These are phyloP conservation scores for Priceomyces carsonii DNA, from an alignment of 805 yeast genomes.

Conservation along the genomic window DNA sequence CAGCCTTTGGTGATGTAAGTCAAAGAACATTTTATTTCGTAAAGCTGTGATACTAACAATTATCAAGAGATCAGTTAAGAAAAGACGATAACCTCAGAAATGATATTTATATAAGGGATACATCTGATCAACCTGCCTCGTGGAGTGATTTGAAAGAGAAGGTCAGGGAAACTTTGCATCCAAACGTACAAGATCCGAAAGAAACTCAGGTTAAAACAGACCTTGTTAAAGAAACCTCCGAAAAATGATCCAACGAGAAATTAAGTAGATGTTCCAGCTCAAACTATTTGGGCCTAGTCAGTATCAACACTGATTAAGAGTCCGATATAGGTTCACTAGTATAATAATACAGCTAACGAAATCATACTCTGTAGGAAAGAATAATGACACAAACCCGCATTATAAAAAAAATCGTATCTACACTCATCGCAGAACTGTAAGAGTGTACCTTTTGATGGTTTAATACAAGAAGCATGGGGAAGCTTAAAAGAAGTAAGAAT, in stretches of 20 bases:
- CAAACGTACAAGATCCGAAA: constrained; percentile 15
- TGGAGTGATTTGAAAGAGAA: constrained; percentile 39
- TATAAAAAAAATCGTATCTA: background rate
- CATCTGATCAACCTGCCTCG: constrained; percentile 34
- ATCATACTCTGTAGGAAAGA: too few relatives aligned
- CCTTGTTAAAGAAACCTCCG: background rate
- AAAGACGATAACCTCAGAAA: constrained; percentile 65
- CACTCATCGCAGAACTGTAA: constrained; percentile 5
- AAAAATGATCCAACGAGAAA: too few relatives aligned
- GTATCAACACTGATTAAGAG: too few relatives aligned
- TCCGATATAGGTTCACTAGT: too few relatives aligned
- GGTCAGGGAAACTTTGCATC: constrained; percentile 32
- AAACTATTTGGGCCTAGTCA: too few relatives aligned
- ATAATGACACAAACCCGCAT: constrained; percentile 1
- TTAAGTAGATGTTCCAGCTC: too few relatives aligned
- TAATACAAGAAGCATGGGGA: constrained; percentile 55
- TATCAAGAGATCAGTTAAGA: constrained; percentile 54
- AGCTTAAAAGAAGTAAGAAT: constrained; percentile 62
- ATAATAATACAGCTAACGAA: too few relatives aligned
- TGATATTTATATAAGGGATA: constrained; percentile 58
- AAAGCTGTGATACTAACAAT: constrained; percentile 9
- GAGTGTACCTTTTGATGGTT: too few relatives aligned
- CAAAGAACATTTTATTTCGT: background rate
- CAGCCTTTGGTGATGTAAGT: constrained; percentile 71
- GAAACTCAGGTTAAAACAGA: constrained; percentile 1